Conservation (phyloP, 352 stramenopile genomes). For the Pythium phragmitis region DNA sequence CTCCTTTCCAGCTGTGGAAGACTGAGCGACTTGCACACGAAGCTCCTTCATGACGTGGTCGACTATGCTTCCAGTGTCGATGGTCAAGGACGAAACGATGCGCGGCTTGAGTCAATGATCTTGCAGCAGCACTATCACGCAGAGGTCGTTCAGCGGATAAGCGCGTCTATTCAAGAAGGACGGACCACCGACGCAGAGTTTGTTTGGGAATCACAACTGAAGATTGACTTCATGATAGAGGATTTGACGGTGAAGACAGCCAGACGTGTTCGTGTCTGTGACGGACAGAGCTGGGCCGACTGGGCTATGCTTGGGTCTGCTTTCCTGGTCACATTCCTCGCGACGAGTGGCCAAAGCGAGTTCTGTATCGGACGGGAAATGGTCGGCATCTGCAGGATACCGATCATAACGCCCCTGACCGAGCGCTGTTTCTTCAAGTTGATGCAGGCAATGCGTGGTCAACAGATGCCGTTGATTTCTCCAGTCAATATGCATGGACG, state of each 20-base stretch:
- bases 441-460: constrained; percentile 36
- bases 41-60: neutral
- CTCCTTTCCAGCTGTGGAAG: neutral
- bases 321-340: constrained; percentile 22
- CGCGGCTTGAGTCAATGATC: constrained; percentile 15
- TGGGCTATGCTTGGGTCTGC: constrained; percentile 12
- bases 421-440: constrained; percentile 52
- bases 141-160: constrained; percentile 13
- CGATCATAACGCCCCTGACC: constrained; percentile 45
- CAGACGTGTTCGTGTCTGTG: constrained; percentile 6
- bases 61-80: neutral
- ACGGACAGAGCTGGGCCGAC: constrained; percentile 5
- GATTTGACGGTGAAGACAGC: constrained; percentile 12
- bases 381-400: constrained; percentile 33
- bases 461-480: constrained; percentile 31
- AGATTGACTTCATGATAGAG: constrained; percentile 25
- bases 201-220: constrained; percentile 18
- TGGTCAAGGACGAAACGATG: neutral
- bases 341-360: constrained; percentile 39
- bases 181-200: neutral
- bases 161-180: neutral
- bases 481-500: constrained; percentile 12
- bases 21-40: neutral
- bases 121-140: constrained; percentile 11
- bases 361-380: constrained; percentile 53